Evolutionary conservation across 2,329 filamentous ascomycete species (phyloP).

Genomic region (Colletotrichum ledebouriae): DNA sequence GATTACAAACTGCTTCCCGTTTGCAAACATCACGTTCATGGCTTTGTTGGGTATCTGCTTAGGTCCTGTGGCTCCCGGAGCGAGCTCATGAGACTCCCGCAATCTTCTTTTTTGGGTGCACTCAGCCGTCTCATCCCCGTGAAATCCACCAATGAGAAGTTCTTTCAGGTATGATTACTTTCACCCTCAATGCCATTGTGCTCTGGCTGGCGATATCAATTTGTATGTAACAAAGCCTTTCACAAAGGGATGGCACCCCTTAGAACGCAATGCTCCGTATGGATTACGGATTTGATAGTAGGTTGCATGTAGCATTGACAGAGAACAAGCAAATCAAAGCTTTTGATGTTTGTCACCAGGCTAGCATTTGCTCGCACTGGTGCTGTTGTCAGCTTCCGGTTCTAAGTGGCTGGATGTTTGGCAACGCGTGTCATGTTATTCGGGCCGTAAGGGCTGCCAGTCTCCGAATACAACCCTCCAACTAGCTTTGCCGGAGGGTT

Average conservation of each 20-base stretch:
- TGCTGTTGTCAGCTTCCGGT: background rate
- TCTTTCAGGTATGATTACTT: too few species aligned
- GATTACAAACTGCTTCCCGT: background rate
- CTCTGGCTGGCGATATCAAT: too few species aligned
- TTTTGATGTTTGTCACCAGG: background rate
- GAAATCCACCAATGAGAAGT: too few species aligned
- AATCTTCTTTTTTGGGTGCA: too few species aligned
- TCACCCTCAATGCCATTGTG: too few species aligned
- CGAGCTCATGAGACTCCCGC: too few species aligned
- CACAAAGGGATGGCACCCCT: too few species aligned
- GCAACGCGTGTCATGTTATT: conserved; percentile 8
- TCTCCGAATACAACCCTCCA: conserved; percentile 12
- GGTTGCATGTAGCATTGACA: background rate
- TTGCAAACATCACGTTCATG: background rate
- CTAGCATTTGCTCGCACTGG: background rate
- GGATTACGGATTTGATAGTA: background rate
- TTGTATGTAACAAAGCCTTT: too few species aligned
- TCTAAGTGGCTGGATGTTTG: conserved; percentile 2
- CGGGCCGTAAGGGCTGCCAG: conserved; percentile 10
- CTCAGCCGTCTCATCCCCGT: too few species aligned
- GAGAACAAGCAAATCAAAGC: background rate
- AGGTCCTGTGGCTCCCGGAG: too few species aligned
- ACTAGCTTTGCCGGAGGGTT: background rate
- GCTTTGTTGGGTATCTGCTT: background rate
- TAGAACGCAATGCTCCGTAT: too few species aligned